Evolutionary conservation across 108 stramenopile genomes (phyloP).

Genomic region (Nitzschia inconspicua): DNA sequence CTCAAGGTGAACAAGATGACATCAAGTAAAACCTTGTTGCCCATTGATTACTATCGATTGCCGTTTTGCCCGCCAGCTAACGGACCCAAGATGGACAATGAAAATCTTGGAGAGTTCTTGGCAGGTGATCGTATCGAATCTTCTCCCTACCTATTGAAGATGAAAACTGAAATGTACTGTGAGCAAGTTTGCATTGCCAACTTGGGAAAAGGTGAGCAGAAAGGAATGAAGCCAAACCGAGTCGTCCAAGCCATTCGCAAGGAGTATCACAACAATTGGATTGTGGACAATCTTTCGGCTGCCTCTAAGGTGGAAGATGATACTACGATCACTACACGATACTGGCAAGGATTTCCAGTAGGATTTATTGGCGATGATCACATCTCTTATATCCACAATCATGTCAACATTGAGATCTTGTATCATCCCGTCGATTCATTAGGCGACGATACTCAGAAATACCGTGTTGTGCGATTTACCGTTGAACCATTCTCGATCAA

Average conservation of each 20-base stretch:
- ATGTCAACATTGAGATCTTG: conserved; percentile 92
- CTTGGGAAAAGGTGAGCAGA: conserved; percentile 61
- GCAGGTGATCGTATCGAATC: conserved; percentile 96
- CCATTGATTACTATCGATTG: conserved; percentile 93
- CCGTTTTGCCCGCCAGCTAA: conserved; percentile 92
- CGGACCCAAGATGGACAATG: conserved; percentile 78
- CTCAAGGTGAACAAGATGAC: conserved; percentile 92
- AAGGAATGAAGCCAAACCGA: conserved; percentile 69
- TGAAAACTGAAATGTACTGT: conserved; percentile 96
- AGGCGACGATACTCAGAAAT: conserved; percentile 57
- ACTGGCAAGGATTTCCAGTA: conserved; percentile 95
- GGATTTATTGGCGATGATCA: conserved; percentile 75
- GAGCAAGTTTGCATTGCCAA: conserved; percentile 85
- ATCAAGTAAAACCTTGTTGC: conserved; percentile 85
- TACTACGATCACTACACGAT: conserved; percentile 61
- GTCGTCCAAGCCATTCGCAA: conserved; percentile 89
- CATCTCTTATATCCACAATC: conserved; percentile 91
- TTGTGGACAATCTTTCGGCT: conserved; percentile 95
- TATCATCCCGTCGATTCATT: conserved; percentile 83
- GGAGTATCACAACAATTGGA: conserved; percentile 97
- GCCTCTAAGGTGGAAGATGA: conserved; percentile 79
- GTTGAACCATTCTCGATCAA: conserved; percentile 96
- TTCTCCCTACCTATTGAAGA: conserved; percentile 91
- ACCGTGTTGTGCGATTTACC: conserved; percentile 90
- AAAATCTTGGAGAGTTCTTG: conserved; percentile 99